These are phyloP conservation scores for Venturia aucupariae DNA, from an alignment of 2,329 filamentous ascomycete genomes.

Conservation along the genomic window DNA sequence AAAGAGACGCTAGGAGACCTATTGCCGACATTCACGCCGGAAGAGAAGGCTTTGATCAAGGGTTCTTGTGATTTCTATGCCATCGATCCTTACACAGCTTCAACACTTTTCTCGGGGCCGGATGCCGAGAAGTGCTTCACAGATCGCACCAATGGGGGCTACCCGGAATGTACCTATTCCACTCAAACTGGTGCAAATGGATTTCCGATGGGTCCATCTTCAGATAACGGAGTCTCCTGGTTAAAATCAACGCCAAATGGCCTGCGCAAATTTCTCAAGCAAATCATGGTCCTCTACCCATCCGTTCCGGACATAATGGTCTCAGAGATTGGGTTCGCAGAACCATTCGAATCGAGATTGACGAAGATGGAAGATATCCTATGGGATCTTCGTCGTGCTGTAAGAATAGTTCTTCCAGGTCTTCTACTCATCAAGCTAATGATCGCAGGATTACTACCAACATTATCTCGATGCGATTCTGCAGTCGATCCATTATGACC, in stretches of 20 bases:
- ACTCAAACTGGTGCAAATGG: slow-evolving; percentile 28
- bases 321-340: slow-evolving; percentile 34
- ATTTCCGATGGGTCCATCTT: slow-evolving; percentile 37
- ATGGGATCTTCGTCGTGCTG: slow-evolving; percentile 31
- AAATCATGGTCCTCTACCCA: slow-evolving; percentile 36
- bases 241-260: slow-evolving; percentile 32
- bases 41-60: slow-evolving; percentile 34
- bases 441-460: slow-evolving; percentile 31
- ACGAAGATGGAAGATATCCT: slow-evolving; percentile 24
- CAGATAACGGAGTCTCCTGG: slow-evolving; percentile 34
- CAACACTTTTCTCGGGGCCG: slow-evolving; percentile 25
- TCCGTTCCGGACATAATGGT: slow-evolving; percentile 33
- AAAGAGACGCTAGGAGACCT: slow-evolving; percentile 33
- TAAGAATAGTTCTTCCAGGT: neutral
- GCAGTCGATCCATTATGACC: slow-evolving; percentile 28
- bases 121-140: slow-evolving; percentile 31
- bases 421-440: neutral
- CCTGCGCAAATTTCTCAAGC: slow-evolving; percentile 33
- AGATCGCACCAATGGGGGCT: slow-evolving; percentile 32
- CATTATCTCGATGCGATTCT: slow-evolving; percentile 34
- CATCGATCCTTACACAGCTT: slow-evolving; percentile 28
- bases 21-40: slow-evolving; percentile 28
- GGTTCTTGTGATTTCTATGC: slow-evolving; percentile 37
- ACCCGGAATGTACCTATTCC: slow-evolving; percentile 33
- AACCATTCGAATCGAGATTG: slow-evolving; percentile 31